Evolutionary conservation across 2,329 filamentous ascomycete genomes (phyloP), one percentile per base, ranked within the genome.

Genomic region (Hypocreales sp.): DNA sequence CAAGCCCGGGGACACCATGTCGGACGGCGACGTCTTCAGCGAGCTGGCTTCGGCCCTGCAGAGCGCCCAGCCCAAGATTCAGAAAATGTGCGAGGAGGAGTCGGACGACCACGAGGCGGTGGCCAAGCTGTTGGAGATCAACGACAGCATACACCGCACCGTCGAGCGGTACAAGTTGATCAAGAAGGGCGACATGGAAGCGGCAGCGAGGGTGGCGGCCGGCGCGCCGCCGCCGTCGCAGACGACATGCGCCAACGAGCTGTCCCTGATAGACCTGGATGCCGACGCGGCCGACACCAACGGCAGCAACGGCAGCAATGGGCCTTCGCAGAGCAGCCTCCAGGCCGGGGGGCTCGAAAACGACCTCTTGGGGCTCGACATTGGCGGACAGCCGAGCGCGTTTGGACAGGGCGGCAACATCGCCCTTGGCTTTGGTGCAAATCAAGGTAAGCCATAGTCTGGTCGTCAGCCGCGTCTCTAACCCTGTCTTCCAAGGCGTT

Each of bases 21-120:
- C 55, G 13, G 71, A 76, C 12, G 69, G 70, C 9, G 72, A 77
- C 34, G 72, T 77, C 13, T 77, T 72, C 39, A 68, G 86, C 61
- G 90, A 98, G 60, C 67, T 98, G 29, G 86, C 86, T 5, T 77
- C 79, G 37, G 75, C 90, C 8, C 64, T 98, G 24, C 81, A 83
- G 50, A 94, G 79, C 46, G 90, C 90, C 3, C 90, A 98, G 44
- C 90, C 90, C 7, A 98, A 98, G 60, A 95, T 98, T 38, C 87
- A 95, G 50, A 94, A 83, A 57, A 98, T 98, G 87, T 95, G 87
- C 46, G 87, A 95, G 53, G 90, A 98, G 53, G 90, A 98, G 47
- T 94, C 86, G 8, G 87, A 95, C 35, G 90, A 98, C 46, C 76
- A 84, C 35, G 90, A 94, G 57, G 90, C 90, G 5, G 90, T 98